Base-by-base conservation (phyloP, 805 yeast genomes). In the Scheffersomyces stipitis region DNA sequence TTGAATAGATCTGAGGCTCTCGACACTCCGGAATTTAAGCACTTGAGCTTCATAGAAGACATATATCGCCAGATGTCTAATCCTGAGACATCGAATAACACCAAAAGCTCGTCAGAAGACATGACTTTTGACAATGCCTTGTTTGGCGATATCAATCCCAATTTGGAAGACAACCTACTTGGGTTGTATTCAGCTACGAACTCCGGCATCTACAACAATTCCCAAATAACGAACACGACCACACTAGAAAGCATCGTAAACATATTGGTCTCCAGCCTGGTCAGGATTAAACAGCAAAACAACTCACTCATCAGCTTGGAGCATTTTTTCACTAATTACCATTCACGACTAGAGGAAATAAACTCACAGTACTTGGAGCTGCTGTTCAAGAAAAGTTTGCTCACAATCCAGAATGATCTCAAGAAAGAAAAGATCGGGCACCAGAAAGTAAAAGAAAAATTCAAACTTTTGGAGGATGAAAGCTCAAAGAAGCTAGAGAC, bases 201-300 rank as follows among this genome's bases (percentile, higher is more conserved):
- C 34, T 66, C 78, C 10, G 86, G 85, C 1, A 72, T 80, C 28
- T 78, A 74, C 47, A 73, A 71, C 18, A 81, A 81, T 48, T 71
- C 83, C 23, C 78, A 78, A 36, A 71, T 83, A 23, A 78, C 81
- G 3, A 75, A 78, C 10, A 68, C 81, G n/a, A 68, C 81, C 13
- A 66, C 78, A 1, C 59, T 83, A 36, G 80, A 80, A 26, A 73
- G 72, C 34, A 70, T 82, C 4, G 72, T 84, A 6, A 73, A 75
- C 37, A 58, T 73, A 15, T 58, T 86, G 27, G 70, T 81, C 1
- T 62, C 74, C 18, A 78, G 79, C 36, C 60, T 85, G 14, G 71
- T 79, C 34, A 67, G 75, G 44, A 79, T 80, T 37, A 80, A 75
- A 46, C 68, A 79, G 35, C 84, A 83, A 48, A 79, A 72, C 45